These are phyloP conservation scores for Lantana camara DNA, from an alignment of 257 asterid species.

Conservation along the genomic window DNA sequence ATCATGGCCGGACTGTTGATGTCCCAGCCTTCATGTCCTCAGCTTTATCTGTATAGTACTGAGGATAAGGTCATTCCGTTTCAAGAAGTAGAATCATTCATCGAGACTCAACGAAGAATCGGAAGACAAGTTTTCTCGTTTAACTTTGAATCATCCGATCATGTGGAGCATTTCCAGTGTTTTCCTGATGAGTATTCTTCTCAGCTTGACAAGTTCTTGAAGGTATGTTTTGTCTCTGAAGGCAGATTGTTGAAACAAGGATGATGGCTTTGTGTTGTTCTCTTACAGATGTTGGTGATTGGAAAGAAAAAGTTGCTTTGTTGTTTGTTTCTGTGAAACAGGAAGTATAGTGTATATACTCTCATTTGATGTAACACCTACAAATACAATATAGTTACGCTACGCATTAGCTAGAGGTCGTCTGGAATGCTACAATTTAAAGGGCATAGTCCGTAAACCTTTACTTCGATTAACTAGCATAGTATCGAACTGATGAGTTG, in stretches of 20 bases:
- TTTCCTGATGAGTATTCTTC: conserved; percentile 56
- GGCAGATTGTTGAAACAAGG: conserved; percentile 27
- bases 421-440: too few species aligned
- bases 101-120: conserved; percentile 54
- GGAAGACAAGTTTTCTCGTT: conserved; percentile 57
- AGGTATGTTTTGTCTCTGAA: conserved; percentile 42
- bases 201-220: conserved; percentile 56
- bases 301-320: too few species aligned
- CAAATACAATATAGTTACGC: too few species aligned
- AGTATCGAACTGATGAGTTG: too few species aligned
- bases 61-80: conserved; percentile 81
- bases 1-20: conserved; percentile 42
- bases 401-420: too few species aligned
- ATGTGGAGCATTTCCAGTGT: conserved; percentile 82
- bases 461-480: too few species aligned
- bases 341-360: too few species aligned
- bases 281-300: too few species aligned
- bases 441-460: too few species aligned
- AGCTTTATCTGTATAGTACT: conserved; percentile 77
- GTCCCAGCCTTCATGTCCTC: conserved; percentile 79
- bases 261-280: too few species aligned
- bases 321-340: too few species aligned
- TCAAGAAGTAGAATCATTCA: conserved; percentile 59
- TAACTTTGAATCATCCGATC: conserved; percentile 77
- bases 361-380: too few species aligned